phyloP scores from a whole-genome alignment of 2,329 filamentous ascomycete species.

The Chalaropsis thielavioides region DNA sequence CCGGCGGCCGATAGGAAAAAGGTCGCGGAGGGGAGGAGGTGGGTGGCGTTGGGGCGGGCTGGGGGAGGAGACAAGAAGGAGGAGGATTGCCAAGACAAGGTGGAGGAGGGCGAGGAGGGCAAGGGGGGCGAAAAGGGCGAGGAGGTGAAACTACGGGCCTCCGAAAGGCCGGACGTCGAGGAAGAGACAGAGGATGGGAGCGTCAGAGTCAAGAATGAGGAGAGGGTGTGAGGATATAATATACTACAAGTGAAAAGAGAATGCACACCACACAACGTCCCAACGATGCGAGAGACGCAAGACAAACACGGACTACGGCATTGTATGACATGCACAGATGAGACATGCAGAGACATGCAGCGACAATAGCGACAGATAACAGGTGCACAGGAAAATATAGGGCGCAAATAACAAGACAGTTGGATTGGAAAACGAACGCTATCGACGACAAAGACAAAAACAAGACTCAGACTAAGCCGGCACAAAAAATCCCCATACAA shows the following conservation, averaged over 20 bases:
- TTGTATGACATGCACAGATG: not conserved
- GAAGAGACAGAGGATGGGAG: slow-evolving; percentile 2
- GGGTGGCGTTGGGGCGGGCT: slow-evolving; percentile 25
- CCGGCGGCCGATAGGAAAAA: slow-evolving; percentile 53
- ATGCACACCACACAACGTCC: not conserved
- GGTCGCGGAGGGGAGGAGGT: slow-evolving; percentile 41
- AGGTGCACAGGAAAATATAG: too few species aligned
- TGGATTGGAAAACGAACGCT: too few species aligned
- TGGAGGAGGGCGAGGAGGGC: slow-evolving; percentile 21
- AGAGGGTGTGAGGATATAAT: not conserved
- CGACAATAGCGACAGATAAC: not conserved
- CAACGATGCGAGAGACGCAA: not conserved
- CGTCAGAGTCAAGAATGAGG: not conserved
- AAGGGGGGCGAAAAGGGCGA: slow-evolving; percentile 21
- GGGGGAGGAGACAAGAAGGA: slow-evolving; percentile 22
- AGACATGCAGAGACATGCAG: not conserved
- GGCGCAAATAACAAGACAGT: too few species aligned
- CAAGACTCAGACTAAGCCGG: not conserved
- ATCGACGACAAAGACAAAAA: too few species aligned
- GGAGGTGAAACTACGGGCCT: slow-evolving; percentile 28
- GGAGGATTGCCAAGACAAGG: slow-evolving; percentile 23
- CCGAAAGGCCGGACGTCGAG: slow-evolving; percentile 26
- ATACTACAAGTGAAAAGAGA: not conserved
- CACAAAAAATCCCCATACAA: too few species aligned
- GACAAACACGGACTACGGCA: not conserved